Evolutionary conservation across 352 stramenopile species (phyloP).

Genomic region (Phytophthora pisi): DNA sequence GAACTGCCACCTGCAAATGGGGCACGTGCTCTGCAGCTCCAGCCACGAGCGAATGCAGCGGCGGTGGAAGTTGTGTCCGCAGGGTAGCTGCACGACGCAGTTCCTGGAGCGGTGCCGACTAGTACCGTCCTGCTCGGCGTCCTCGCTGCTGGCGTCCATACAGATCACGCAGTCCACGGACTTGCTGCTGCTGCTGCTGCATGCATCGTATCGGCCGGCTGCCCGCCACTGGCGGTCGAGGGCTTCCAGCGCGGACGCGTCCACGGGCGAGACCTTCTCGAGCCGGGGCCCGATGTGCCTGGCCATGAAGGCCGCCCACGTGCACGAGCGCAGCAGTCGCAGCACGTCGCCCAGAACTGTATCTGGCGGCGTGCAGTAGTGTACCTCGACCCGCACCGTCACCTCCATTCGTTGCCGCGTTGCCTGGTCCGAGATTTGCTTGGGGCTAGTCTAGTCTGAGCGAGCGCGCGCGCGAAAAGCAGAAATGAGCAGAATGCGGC

Average conservation of each 20-base stretch:
- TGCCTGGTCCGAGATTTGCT: slow-evolving; percentile 38
- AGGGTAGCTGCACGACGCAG: slow-evolving; percentile 69
- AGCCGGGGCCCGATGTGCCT: slow-evolving; percentile 60
- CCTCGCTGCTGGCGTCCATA: slow-evolving; percentile 68
- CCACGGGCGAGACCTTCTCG: slow-evolving; percentile 54
- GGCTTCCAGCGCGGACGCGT: slow-evolving; percentile 39
- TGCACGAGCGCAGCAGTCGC: slow-evolving; percentile 55
- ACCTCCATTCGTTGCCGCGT: slow-evolving; percentile 43
- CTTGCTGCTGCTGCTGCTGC: not conserved
- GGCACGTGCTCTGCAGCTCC: slow-evolving; percentile 87
- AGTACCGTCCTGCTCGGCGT: not conserved
- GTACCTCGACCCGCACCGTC: slow-evolving; percentile 59
- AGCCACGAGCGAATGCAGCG: slow-evolving; percentile 92
- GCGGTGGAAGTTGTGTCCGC: slow-evolving; percentile 90
- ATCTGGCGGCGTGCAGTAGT: slow-evolving; percentile 56
- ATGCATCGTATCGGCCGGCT: slow-evolving; percentile 9
- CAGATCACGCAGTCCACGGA: slow-evolving; percentile 84
- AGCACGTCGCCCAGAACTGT: slow-evolving; percentile 57
- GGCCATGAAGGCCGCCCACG: slow-evolving; percentile 70
- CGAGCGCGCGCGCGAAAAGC: slow-evolving; percentile 18
- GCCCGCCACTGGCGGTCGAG: slow-evolving; percentile 32
- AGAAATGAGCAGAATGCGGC: slow-evolving; percentile 28
- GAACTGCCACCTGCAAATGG: slow-evolving; percentile 92
- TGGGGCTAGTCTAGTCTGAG: not conserved
- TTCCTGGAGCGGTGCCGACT: not conserved